These are phyloP conservation scores for Taphrina populina DNA, from an alignment of 1,139 yeast genomes.

Conservation along the genomic window DNA sequence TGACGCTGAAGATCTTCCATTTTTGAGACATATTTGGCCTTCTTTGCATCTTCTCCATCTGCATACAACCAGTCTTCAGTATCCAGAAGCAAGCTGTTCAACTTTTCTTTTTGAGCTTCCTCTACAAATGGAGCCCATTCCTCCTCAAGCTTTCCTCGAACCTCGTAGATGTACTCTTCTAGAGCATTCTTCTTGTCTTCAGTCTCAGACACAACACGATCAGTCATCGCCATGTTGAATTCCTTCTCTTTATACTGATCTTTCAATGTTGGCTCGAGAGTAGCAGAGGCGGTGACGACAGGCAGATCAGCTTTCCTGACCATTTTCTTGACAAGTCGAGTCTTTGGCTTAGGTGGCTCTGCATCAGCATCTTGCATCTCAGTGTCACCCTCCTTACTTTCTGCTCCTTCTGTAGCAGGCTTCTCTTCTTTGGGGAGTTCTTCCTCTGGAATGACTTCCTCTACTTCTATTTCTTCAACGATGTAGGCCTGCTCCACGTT, in stretches of 20 bases:
- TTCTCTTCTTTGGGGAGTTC: conserved; percentile 49
- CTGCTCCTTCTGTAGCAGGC: conserved; percentile 44
- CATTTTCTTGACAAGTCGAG: conserved; percentile 85
- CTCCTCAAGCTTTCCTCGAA: conserved; percentile 95
- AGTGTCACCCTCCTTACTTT: conserved; percentile 53
- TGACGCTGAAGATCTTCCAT: conserved; percentile 93
- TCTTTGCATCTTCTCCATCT: conserved; percentile 92
- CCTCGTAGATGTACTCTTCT: conserved; percentile 96
- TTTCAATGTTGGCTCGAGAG: conserved; percentile 61
- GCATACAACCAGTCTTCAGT: conserved; percentile 99
- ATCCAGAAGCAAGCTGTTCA: conserved; percentile 69
- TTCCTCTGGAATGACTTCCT: conserved; percentile 56
- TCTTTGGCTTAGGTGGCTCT: conserved; percentile 49
- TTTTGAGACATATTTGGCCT: conserved; percentile 96
- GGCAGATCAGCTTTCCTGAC: conserved; percentile 84
- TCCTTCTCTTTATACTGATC: conserved; percentile 73
- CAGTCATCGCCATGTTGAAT: conserved; percentile 78
- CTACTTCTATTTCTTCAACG: conserved; percentile 83
- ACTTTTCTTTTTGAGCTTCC: conserved; percentile 81
- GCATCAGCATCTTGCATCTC: conserved; percentile 60
- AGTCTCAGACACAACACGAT: conserved; percentile 96
- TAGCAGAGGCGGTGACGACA: conserved; percentile 60
- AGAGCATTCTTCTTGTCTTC: conserved; percentile 98
- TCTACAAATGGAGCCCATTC: conserved; percentile 84
- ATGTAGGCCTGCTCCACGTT: conserved; percentile 92